Percentiles rank a stretch among this genome's conserved stretches.
Conservation (phyloP, 768 basidiomycete species). For the Boletus huronensis region DNA sequence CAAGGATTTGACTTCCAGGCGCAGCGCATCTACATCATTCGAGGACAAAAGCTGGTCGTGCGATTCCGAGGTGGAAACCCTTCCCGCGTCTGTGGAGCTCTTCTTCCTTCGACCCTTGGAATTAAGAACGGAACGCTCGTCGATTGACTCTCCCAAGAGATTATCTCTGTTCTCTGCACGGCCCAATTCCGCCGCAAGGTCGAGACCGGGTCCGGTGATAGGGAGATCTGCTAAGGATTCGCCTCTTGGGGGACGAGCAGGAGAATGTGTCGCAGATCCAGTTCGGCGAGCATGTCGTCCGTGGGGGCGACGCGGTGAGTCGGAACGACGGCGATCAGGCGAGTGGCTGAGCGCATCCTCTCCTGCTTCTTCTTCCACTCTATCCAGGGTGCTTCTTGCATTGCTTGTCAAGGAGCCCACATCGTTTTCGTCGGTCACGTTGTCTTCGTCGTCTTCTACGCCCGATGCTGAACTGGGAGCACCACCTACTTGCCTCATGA, state of each 20-base stretch:
- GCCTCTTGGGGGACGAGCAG: constrained; percentile 47
- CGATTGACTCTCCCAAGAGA: constrained; percentile 51
- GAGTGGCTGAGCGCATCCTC: constrained; percentile 42
- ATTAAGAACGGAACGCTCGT: constrained; percentile 45
- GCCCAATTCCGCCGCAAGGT: constrained; percentile 88
- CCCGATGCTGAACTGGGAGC: constrained; percentile 39
- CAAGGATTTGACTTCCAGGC: constrained; percentile 85
- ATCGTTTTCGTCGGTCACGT: constrained; percentile 41
- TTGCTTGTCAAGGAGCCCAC: constrained; percentile 55
- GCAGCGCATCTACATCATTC: constrained; percentile 71
- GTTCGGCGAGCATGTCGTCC: constrained; percentile 50
- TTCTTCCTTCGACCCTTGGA: constrained; percentile 47
- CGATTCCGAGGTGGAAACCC: constrained; percentile 35
- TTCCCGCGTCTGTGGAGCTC: constrained; percentile 29
- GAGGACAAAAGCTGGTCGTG: constrained; percentile 42
- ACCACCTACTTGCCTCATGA: constrained; percentile 63
- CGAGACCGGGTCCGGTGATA: constrained; percentile 84
- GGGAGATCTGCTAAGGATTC: constrained; percentile 85
- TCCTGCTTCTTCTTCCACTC: constrained; percentile 51
- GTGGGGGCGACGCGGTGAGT: constrained; percentile 39
- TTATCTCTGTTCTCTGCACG: constrained; percentile 88
- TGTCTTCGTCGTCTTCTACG: constrained; percentile 34
- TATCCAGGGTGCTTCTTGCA: constrained; percentile 55
- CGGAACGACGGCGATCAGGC: constrained; percentile 36
- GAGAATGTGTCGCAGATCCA: constrained; percentile 50